These are phyloP conservation scores for Dalbergia cochinchinensis DNA, from an alignment of 306 rosid genomes.

Conservation along the genomic window DNA sequence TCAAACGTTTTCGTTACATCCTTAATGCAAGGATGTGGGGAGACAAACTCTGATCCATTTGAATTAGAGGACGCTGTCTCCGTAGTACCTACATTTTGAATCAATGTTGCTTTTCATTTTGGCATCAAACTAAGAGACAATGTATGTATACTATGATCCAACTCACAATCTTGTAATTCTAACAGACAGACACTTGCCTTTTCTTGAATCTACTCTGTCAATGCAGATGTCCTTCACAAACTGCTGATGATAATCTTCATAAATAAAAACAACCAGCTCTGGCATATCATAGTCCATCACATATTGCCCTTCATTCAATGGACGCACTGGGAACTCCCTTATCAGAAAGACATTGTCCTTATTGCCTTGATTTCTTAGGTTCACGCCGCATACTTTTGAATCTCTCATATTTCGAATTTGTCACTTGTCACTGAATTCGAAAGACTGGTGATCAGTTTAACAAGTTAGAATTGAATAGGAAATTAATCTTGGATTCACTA, in stretches of 20 bases:
- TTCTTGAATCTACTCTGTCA: constrained; percentile 46
- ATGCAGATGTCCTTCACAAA: constrained; percentile 68
- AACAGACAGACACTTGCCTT: constrained; percentile 28
- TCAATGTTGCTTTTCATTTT: constrained; percentile 44
- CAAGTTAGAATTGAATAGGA: constrained; percentile 32
- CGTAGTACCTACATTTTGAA: constrained; percentile 43
- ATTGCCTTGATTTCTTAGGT: constrained; percentile 27
- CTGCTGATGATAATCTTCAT: constrained; percentile 60
- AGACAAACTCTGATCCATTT: constrained; percentile 35
- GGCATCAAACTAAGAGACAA: constrained; percentile 25
- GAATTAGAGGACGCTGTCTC: constrained; percentile 41
- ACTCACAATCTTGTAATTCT: constrained; percentile 39
- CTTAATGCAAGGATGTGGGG: constrained; percentile 38
- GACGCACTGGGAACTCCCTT: constrained; percentile 49
- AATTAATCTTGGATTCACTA: background rate
- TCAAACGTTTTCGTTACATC: constrained; percentile 41
- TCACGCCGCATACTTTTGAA: constrained; percentile 37
- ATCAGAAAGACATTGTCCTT: constrained; percentile 38
- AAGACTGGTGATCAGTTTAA: constrained; percentile 47
- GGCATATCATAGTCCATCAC: constrained; percentile 63
- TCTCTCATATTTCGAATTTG: constrained; percentile 13
- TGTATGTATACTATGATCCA: constrained; percentile 35
- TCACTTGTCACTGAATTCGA: constrained; percentile 42
- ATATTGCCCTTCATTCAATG: constrained; percentile 16
- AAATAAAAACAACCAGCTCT: constrained; percentile 79